phyloP scores from a whole-genome alignment of 345 rosid species.

The Syzygium aromaticum region DNA sequence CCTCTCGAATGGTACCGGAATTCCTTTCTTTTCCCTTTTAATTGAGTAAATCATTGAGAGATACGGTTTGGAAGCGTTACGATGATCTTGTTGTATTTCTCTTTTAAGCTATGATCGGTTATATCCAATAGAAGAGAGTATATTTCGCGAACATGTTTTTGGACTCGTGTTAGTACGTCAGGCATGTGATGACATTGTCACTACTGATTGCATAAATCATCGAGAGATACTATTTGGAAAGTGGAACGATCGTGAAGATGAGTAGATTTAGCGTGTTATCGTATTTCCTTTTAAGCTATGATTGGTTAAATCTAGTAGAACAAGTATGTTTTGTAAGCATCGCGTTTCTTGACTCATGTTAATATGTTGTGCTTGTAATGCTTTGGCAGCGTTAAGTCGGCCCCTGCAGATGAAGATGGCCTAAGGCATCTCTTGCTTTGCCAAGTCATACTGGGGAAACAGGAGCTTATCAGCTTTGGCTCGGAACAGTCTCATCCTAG shows the following conservation, averaged over 20 bases:
- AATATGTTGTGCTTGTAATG: background rate
- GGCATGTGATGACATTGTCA: conserved; percentile 7
- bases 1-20: conserved; percentile 50
- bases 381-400: conserved; percentile 36
- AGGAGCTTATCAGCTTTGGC: conserved; percentile 56
- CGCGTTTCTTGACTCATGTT: background rate
- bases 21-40: background rate
- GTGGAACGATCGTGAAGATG: too few relatives aligned
- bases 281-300: background rate
- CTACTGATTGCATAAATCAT: conserved; percentile 25
- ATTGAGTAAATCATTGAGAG: background rate
- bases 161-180: background rate
- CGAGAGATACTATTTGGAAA: background rate
- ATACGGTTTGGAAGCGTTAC: background rate
- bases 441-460: conserved; percentile 63
- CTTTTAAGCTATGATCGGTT: background rate
- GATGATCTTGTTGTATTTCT: background rate
- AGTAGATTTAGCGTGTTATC: background rate
- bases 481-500: conserved; percentile 24
- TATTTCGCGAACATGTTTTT: background rate
- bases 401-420: conserved; percentile 41
- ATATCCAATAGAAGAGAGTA: background rate
- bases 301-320: background rate
- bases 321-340: background rate
- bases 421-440: conserved; percentile 60